Evolutionary conservation across 148 eudicot species (phyloP).

Genomic region (Fagopyrum homotropicum): DNA sequence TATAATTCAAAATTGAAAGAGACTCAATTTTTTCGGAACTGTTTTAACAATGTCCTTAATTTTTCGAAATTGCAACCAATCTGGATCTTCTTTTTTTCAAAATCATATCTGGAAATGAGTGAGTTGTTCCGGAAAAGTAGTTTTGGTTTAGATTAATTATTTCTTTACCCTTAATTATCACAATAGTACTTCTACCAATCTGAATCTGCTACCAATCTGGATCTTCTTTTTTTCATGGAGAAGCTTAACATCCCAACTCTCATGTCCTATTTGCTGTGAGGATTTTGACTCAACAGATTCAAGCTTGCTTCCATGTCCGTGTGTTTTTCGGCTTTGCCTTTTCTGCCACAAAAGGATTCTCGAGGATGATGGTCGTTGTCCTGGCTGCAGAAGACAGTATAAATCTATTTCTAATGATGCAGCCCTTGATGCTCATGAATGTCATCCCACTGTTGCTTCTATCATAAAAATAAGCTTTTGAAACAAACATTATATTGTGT

Average conservation of each 20-base stretch:
- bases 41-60: too few relatives aligned
- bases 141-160: too few relatives aligned
- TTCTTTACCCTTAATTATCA: too few relatives aligned
- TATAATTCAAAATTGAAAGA: too few relatives aligned
- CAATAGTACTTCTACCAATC: too few relatives aligned
- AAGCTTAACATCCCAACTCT: constrained; percentile 18
- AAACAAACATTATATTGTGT: not conserved
- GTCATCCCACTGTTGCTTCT: constrained; percentile 31
- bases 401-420: constrained; percentile 21
- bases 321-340: constrained; percentile 85
- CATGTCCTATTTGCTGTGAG: constrained; percentile 84
- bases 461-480: constrained; percentile 36
- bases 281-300: constrained; percentile 78
- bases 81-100: too few relatives aligned
- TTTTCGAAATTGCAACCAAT: too few relatives aligned
- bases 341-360: constrained; percentile 89
- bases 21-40: too few relatives aligned
- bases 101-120: too few relatives aligned
- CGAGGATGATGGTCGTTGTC: constrained; percentile 88
- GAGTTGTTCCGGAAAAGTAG: too few relatives aligned
- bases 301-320: constrained; percentile 67
- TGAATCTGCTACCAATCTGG: too few relatives aligned
- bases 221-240: constrained; percentile 3
- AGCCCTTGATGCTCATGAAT: not conserved
- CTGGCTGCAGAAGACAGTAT: constrained; percentile 85